Base-by-base conservation (phyloP, 768 basidiomycete species). In the Dendrothele bispora region DNA sequence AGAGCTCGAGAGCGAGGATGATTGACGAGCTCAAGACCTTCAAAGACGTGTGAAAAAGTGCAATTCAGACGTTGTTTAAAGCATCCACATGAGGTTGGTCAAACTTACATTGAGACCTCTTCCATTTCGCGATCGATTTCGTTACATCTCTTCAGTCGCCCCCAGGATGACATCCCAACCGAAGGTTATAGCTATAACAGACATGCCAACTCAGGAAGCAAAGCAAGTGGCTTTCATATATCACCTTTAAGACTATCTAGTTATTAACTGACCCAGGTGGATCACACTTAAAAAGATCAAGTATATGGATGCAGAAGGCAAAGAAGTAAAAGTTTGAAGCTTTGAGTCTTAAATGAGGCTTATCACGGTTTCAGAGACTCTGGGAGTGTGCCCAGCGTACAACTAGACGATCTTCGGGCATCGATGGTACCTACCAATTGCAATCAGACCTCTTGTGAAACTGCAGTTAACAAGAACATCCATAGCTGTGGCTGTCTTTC, bases 341-440 rank as follows among this genome's bases (percentile, higher is more conserved):
- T 21, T 27, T 21, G 21, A 48, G 37, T 44, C 18, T 28, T 17
- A 50, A n/a, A 27, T 17, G 12, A 41, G 15, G 2, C 20, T 7
- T 24, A 21, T 45, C 25, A 29, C 27, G 45, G 40, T 39, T 35
- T 8, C 55, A 95, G 86, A 73, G 92, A 48, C 57, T 77, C n/a
- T 98, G 95, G 94, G 95, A 97, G 66, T 84, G 74, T 49, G 94
- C 94, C 8, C 84, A 90, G 56, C 77, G 95, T 29, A 88, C 82
- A 59, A 92, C 90, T 11, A 78, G 89, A 35, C 82, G 82, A 39
- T 74, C 79, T 4, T 80, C 83, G 10, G 91, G 86, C 0, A 79
- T 93, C 48, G 95, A 97, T 68, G 91, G 91, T 90, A 39, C 12
- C 68, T 52, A 27, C 48, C 40, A 25, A 22, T 45, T 45, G 10